phyloP scores from a whole-genome alignment of 305 asterid species.

The Fraxinus albicans region DNA sequence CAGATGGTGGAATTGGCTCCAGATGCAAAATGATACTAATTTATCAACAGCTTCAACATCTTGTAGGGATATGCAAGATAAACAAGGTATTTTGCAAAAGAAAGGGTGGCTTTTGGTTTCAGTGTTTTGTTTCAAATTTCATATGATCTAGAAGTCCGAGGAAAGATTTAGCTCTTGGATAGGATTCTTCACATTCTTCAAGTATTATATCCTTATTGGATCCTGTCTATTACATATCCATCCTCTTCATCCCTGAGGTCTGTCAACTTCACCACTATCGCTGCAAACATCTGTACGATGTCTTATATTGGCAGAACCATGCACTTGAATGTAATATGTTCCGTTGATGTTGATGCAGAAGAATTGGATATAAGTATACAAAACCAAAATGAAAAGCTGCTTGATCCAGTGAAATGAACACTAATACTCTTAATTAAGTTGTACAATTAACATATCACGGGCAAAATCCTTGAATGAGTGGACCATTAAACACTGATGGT shows the following conservation, averaged over 20 bases:
- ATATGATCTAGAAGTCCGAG: background rate
- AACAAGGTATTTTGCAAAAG: constrained; percentile 40
- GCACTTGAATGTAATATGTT: background rate
- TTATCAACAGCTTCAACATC: constrained; percentile 40
- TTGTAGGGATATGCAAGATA: constrained; percentile 36
- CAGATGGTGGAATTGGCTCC: constrained; percentile 87
- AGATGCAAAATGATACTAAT: constrained; percentile 40
- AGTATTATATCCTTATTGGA: background rate
- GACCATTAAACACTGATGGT: background rate
- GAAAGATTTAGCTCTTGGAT: background rate
- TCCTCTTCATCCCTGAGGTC: background rate
- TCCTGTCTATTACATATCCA: background rate
- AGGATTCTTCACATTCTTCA: background rate
- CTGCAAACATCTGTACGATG: background rate
- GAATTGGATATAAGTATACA: background rate
- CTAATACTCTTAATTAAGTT: background rate
- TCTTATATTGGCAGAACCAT: background rate
- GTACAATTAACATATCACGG: background rate
- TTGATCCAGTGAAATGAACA: background rate
- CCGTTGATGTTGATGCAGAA: background rate
- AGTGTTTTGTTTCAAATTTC: background rate
- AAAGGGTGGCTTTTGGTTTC: background rate
- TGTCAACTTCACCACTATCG: background rate
- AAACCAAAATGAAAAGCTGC: background rate
- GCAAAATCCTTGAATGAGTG: background rate